These are phyloP conservation scores for Backusella parvicylindrica DNA, from an alignment of 192 early-diverging fungal genomes.

Conservation along the genomic window DNA sequence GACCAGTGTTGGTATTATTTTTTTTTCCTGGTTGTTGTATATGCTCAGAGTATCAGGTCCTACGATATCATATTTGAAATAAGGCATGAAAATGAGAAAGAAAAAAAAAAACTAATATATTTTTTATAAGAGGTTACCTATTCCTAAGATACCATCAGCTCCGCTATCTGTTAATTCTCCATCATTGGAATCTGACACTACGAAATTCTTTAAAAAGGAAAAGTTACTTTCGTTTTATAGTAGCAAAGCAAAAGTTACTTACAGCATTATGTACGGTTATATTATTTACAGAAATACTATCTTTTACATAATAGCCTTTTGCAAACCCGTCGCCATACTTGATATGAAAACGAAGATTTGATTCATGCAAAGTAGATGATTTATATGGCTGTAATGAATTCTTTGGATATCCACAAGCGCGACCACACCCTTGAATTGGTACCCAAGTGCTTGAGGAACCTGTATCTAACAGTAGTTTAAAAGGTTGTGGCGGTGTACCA, in stretches of 20 bases:
- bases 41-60: slow-evolving; percentile 22
- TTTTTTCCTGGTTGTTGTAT: slow-evolving; percentile 17
- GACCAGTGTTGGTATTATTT: slow-evolving; percentile 22
- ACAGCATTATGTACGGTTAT: slow-evolving; percentile 7
- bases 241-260: neutral
- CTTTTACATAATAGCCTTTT: slow-evolving; percentile 24
- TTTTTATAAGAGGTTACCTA: neutral
- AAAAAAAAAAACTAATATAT: too few species aligned
- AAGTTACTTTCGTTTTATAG: neutral
- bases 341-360: slow-evolving; percentile 16
- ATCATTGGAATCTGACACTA: slow-evolving; percentile 30
- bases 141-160: slow-evolving; percentile 27
- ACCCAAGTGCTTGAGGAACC: slow-evolving; percentile 36
- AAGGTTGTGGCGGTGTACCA: slow-evolving; percentile 33
- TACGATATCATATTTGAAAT: neutral
- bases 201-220: slow-evolving; percentile 17
- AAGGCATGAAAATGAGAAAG: neutral
- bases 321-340: slow-evolving; percentile 31
- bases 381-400: neutral
- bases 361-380: slow-evolving; percentile 10
- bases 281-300: slow-evolving; percentile 15
- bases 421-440: slow-evolving; percentile 18
- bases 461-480: slow-evolving; percentile 33
- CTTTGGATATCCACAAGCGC: slow-evolving; percentile 22
- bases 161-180: slow-evolving; percentile 27